Evolutionary conservation across 345 rosid species (phyloP).

Genomic region (Ceriops tagal): DNA sequence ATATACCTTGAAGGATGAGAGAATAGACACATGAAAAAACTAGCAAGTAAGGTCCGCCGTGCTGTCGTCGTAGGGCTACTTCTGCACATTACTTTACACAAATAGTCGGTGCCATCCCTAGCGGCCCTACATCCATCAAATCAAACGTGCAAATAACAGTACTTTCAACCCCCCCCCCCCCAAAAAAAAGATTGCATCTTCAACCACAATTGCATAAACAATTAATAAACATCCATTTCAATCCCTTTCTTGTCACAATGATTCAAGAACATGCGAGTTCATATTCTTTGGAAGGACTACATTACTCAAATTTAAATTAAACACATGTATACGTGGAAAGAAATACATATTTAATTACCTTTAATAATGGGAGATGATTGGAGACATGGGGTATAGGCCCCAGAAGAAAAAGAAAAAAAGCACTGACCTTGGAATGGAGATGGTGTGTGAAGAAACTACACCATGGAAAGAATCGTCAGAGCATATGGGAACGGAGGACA

Average conservation of each 20-base stretch:
- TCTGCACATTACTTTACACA: constrained; percentile 37
- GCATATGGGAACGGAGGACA: constrained; percentile 23
- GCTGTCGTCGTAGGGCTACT: constrained; percentile 32
- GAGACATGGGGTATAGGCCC: too few species aligned
- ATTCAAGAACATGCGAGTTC: too few species aligned
- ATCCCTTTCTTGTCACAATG: too few species aligned
- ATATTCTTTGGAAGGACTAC: too few species aligned
- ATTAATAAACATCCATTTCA: too few species aligned
- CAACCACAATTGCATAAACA: too few species aligned
- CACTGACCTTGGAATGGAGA: constrained; percentile 23
- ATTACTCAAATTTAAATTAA: too few species aligned
- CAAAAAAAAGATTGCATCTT: too few species aligned
- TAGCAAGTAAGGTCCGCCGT: constrained; percentile 54
- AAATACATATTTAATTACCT: too few species aligned
- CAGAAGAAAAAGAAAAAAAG: not conserved
- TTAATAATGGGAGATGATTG: too few species aligned
- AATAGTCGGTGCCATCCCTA: constrained; percentile 33
- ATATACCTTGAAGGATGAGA: constrained; percentile 85
- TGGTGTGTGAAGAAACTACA: constrained; percentile 8
- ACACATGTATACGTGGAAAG: too few species aligned
- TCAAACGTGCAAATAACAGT: constrained; percentile 5
- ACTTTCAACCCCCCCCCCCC: not conserved
- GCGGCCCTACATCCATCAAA: constrained; percentile 28
- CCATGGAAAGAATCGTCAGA: constrained; percentile 9
- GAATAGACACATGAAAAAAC: constrained; percentile 49